These are phyloP conservation scores for Moesziomyces antarcticus DNA, from an alignment of 1,284 basidiomycete species.

Conservation along the genomic window DNA sequence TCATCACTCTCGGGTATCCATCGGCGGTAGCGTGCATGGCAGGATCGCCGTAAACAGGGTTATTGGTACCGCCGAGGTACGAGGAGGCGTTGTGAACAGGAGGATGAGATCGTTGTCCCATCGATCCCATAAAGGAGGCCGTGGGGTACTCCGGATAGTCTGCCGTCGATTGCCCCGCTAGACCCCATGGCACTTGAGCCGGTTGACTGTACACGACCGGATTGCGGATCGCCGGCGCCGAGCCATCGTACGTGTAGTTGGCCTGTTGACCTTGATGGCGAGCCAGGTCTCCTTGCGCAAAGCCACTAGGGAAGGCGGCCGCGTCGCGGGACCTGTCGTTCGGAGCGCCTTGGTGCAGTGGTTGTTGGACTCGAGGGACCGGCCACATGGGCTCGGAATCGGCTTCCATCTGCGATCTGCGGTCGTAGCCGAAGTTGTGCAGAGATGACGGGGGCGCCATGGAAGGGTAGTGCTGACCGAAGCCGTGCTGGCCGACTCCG, in stretches of 20 bases:
- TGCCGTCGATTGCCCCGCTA: conserved; percentile 11
- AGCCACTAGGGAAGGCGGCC: conserved; percentile 10
- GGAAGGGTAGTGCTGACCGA: conserved; percentile 22
- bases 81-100: conserved; percentile 12
- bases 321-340: conserved; percentile 21
- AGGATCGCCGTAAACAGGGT: conserved; percentile 22
- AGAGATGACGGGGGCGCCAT: conserved; percentile 32
- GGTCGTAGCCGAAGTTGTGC: conserved; percentile 24
- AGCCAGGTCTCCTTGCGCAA: conserved; percentile 22
- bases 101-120: conserved; percentile 15
- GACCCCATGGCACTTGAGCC: conserved; percentile 21
- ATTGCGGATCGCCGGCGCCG: conserved; percentile 30
- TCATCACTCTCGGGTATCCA: conserved; percentile 19
- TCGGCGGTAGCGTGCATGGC: conserved; percentile 17
- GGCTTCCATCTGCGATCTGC: conserved; percentile 18
- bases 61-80: conserved; percentile 17
- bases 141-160: conserved; percentile 41
- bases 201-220: conserved; percentile 46
- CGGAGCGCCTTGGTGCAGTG: conserved; percentile 14
- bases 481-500: conserved; percentile 48
- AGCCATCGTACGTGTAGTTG: conserved; percentile 39
- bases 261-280: conserved; percentile 15
- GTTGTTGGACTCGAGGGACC: conserved; percentile 23
- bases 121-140: conserved; percentile 23
- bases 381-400: conserved; percentile 32